phyloP scores from a whole-genome alignment of 2,329 filamentous ascomycete genomes.

The Fusarium sp. region DNA sequence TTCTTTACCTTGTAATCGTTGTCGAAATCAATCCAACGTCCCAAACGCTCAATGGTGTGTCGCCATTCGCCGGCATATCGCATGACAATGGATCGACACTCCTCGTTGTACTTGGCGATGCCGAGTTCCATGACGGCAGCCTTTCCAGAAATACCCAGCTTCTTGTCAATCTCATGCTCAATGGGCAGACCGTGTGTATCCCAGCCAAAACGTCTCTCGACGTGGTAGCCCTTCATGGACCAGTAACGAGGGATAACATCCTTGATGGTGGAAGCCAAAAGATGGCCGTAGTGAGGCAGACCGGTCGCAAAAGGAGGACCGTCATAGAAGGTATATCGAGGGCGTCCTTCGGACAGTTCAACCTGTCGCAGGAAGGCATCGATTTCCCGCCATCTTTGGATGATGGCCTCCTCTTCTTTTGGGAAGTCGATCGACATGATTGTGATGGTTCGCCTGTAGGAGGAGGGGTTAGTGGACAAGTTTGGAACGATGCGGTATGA shows the following conservation, averaged over 20 bases:
- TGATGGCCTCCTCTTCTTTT: constrained; percentile 85
- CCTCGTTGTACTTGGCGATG: constrained; percentile 87
- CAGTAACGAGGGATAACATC: constrained; percentile 96
- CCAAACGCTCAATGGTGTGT: constrained; percentile 83
- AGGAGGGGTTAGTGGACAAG: constrained; percentile 14
- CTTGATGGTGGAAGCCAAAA: constrained; percentile 93
- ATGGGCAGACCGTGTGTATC: constrained; percentile 94
- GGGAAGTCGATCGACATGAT: constrained; percentile 90
- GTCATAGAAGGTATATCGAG: constrained; percentile 95
- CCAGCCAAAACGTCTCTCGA: constrained; percentile 93
- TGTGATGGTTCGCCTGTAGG: constrained; percentile 24
- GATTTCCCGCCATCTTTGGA: constrained; percentile 89
- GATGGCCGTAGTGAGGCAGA: constrained; percentile 72
- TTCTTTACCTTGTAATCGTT: constrained; percentile 84
- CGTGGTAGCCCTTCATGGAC: constrained; percentile 95
- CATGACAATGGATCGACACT: constrained; percentile 94
- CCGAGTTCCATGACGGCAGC: constrained; percentile 88
- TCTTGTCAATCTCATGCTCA: constrained; percentile 98
- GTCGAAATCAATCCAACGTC: constrained; percentile 97
- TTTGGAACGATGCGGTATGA: not conserved
- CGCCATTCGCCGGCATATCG: constrained; percentile 88
- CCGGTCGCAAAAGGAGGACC: constrained; percentile 82
- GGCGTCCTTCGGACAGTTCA: constrained; percentile 82
- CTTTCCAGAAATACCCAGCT: constrained; percentile 85
- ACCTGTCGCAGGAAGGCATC: constrained; percentile 87